These are phyloP conservation scores for Magnusiomyces tetraspermus DNA, from an alignment of 1,139 yeast genomes.

Conservation along the genomic window DNA sequence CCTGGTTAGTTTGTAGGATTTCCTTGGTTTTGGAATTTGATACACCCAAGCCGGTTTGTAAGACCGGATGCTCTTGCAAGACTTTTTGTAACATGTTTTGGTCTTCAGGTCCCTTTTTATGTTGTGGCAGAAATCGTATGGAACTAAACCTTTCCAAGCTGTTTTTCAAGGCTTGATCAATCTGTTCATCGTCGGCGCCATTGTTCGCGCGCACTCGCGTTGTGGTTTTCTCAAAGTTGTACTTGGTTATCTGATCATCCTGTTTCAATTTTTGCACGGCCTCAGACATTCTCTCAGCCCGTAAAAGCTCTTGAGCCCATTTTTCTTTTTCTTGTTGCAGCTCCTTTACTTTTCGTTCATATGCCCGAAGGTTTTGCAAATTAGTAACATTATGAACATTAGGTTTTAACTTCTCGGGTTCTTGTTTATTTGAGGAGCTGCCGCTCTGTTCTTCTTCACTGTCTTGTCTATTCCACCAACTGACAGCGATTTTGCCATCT, in stretches of 20 bases:
- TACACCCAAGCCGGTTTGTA: constrained; percentile 1
- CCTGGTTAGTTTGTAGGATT: too few relatives aligned
- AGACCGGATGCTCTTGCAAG: not conserved
- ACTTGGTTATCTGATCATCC: not conserved
- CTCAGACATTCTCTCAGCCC: constrained; percentile 4
- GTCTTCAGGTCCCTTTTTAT: constrained; percentile 1
- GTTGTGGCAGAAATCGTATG: constrained; percentile 22
- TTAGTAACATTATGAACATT: constrained; percentile 52
- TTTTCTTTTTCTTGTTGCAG: constrained; percentile 41
- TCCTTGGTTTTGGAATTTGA: not conserved
- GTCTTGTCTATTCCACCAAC: constrained; percentile 46
- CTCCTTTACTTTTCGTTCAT: constrained; percentile 38
- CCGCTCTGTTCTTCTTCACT: constrained; percentile 11
- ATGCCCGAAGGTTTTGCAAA: constrained; percentile 38
- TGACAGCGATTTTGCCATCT: constrained; percentile 50
- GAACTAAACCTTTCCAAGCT: not conserved
- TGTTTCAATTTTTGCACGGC: not conserved
- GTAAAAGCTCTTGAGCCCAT: constrained; percentile 33
- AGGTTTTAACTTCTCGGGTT: constrained; percentile 29
- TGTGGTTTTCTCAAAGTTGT: not conserved
- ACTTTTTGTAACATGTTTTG: constrained; percentile 8
- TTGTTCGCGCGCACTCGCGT: not conserved
- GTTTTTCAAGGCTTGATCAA: not conserved
- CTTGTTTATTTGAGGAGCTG: not conserved
- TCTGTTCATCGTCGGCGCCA: not conserved